Conservation (phyloP, 1,139 yeast genomes). For the Pichia inconspicua region DNA sequence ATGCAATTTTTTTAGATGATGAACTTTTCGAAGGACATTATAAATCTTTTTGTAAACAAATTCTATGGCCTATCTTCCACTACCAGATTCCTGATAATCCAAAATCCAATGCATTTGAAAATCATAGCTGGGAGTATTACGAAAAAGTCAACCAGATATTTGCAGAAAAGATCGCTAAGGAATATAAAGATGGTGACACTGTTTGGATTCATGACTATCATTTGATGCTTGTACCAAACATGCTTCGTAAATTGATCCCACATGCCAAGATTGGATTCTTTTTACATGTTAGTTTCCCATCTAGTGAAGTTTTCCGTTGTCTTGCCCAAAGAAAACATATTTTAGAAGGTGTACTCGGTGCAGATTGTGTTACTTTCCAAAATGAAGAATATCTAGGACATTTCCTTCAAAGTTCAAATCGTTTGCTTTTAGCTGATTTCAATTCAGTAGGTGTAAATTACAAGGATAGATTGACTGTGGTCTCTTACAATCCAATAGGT, state of each 20-base stretch:
- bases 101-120: conserved; percentile 89
- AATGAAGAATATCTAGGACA: conserved; percentile 90
- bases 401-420: conserved; percentile 82
- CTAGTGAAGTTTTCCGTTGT: conserved; percentile 91
- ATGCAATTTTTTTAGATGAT: conserved; percentile 69
- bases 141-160: conserved; percentile 65
- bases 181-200: conserved; percentile 60
- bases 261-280: conserved; percentile 86
- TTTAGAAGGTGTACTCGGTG: conserved; percentile 79
- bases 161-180: conserved; percentile 65
- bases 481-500: conserved; percentile 76
- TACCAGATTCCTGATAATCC: conserved; percentile 96
- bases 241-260: conserved; percentile 73
- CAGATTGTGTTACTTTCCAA: conserved; percentile 83
- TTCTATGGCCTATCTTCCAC: conserved; percentile 94
- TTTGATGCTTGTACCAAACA: conserved; percentile 72
- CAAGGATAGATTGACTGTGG: conserved; percentile 58
- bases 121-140: conserved; percentile 88
- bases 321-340: conserved; percentile 78
- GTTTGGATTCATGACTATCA: conserved; percentile 96
- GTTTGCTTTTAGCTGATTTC: conserved; percentile 76
- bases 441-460: conserved; percentile 66
- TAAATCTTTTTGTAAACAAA: conserved; percentile 82
- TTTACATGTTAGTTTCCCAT: conserved; percentile 90
- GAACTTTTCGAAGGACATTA: conserved; percentile 82